phyloP scores from a whole-genome alignment of 306 rosid genomes.

The Fagus crenata region DNA sequence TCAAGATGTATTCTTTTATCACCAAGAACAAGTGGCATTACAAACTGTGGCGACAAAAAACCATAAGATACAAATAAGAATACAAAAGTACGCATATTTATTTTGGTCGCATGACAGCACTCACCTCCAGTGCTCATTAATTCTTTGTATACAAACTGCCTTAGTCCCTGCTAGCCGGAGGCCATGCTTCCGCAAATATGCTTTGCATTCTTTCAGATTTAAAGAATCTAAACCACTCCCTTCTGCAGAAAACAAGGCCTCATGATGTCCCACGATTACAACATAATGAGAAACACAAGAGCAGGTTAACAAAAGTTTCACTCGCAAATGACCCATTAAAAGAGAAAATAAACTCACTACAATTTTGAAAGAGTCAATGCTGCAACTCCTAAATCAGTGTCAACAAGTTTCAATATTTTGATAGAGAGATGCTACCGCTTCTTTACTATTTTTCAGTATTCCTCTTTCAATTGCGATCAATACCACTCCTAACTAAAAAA shows the following conservation, averaged over 20 bases:
- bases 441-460: not conserved
- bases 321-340: not conserved
- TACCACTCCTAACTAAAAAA: not conserved
- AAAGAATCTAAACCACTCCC: constrained; percentile 45
- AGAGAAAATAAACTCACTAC: not conserved
- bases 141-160: constrained; percentile 56
- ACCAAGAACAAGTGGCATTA: not conserved
- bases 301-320: not conserved
- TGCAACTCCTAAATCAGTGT: not conserved
- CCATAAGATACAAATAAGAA: not conserved
- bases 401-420: not conserved
- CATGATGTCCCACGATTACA: too few species aligned
- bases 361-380: not conserved
- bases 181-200: constrained; percentile 58
- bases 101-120: not conserved
- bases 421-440: not conserved
- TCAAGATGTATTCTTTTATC: not conserved
- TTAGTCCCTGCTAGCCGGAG: constrained; percentile 66
- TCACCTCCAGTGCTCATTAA: constrained; percentile 71
- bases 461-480: not conserved
- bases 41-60: not conserved
- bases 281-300: not conserved
- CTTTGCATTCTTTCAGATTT: constrained; percentile 62
- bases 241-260: constrained; percentile 33
- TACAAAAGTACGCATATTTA: not conserved